phyloP scores from a whole-genome alignment of 495 filamentous ascomycete genomes.

The Massariosphaeria phaeospora region DNA sequence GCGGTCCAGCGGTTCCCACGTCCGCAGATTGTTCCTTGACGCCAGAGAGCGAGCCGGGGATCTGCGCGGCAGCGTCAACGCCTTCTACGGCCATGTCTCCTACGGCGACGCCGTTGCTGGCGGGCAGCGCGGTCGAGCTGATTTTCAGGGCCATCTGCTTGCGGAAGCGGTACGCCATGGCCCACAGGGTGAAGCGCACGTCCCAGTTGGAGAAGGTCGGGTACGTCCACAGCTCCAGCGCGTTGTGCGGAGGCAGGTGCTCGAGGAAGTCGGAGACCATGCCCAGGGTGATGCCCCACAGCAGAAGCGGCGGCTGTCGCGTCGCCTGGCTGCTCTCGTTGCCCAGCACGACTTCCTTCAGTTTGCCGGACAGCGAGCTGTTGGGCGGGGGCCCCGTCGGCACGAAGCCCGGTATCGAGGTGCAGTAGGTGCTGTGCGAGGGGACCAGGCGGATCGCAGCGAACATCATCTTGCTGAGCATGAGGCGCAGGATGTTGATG shows the following conservation, averaged over 20 bases:
- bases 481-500: constrained; percentile 48
- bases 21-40: too few relatives aligned
- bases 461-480: constrained; percentile 68
- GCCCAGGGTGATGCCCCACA: constrained; percentile 74
- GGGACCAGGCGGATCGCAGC: constrained; percentile 62
- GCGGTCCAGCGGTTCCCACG: constrained; percentile 47
- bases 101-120: not conserved
- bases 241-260: constrained; percentile 59
- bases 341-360: constrained; percentile 10
- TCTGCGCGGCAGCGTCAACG: constrained; percentile 15
- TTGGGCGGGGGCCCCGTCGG: constrained; percentile 2
- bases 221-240: constrained; percentile 61
- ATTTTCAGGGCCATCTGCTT: constrained; percentile 51
- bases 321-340: constrained; percentile 43
- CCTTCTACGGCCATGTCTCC: constrained; percentile 34
- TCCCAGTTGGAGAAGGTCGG: constrained; percentile 69
- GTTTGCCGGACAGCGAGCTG: not conserved
- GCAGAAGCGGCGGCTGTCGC: constrained; percentile 52
- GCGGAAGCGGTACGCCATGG: constrained; percentile 58
- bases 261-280: constrained; percentile 70
- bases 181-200: constrained; percentile 54
- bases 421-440: constrained; percentile 57
- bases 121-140: constrained; percentile 27
- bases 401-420: constrained; percentile 46
- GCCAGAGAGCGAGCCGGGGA: constrained; percentile 35